Conservation (phyloP, 2,329 filamentous ascomycete species). For the Cladosporium austrohemisphaericum region DNA sequence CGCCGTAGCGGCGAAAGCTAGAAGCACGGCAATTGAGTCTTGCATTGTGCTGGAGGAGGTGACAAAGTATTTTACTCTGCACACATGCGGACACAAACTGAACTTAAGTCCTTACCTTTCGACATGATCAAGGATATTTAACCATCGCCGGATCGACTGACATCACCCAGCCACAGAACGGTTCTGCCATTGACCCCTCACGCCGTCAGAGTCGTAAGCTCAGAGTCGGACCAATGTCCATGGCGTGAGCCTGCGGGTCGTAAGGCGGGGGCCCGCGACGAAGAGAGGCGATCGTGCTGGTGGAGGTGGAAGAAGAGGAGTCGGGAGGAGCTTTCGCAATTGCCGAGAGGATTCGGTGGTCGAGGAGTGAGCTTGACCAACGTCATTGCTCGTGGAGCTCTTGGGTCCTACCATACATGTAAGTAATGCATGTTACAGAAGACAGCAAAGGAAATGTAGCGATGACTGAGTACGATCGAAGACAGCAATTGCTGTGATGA, state of each 20-base stretch:
- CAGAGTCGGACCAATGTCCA: conserved; percentile 1
- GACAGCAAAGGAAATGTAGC: too few relatives aligned
- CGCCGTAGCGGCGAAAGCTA: not conserved
- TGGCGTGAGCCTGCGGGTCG: not conserved
- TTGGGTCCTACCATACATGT: too few relatives aligned
- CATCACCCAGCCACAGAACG: not conserved
- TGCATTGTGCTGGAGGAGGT: not conserved
- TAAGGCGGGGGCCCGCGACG: not conserved
- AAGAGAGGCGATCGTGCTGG: not conserved
- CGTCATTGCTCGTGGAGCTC: too few relatives aligned
- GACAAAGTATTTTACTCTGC: too few relatives aligned
- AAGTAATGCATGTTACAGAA: too few relatives aligned
- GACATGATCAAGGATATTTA: not conserved
- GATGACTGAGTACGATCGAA: too few relatives aligned
- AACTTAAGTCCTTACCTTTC: not conserved
- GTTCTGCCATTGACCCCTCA: too few relatives aligned
- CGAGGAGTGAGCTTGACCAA: not conserved
- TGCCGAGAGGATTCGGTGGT: not conserved
- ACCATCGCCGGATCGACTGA: not conserved
- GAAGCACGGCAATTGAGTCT: not conserved
- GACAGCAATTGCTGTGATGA: too few relatives aligned
- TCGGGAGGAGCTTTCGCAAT: not conserved
- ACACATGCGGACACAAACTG: too few relatives aligned
- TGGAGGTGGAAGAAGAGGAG: conserved; percentile 4
- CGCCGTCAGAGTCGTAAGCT: not conserved